Percentiles rank a stretch among this genome's conserved stretches.
Evolutionary conservation across 768 basidiomycete species (phyloP).

Genomic region (Russula emetica): DNA sequence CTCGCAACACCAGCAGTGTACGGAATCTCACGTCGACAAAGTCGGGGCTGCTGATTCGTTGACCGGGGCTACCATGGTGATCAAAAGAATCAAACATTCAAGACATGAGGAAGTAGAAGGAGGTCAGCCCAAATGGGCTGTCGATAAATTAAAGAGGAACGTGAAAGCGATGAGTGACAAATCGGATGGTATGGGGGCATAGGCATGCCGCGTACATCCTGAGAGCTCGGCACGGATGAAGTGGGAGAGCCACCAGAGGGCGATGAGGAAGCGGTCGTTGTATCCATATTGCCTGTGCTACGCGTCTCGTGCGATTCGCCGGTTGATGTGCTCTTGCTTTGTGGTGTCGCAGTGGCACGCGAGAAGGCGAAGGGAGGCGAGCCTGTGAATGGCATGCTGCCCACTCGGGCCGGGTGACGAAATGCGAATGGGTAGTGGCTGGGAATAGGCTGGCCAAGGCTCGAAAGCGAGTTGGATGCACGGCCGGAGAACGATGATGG

Average conservation of each 20-base stretch:
- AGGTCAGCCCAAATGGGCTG: too few species aligned
- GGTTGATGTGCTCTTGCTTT: slow-evolving; percentile 36
- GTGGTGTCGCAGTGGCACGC: slow-evolving; percentile 33
- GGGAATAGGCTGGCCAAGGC: slow-evolving; percentile 69
- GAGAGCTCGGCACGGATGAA: too few species aligned
- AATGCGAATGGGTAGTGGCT: slow-evolving; percentile 70
- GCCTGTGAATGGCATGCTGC: slow-evolving; percentile 40
- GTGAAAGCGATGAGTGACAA: too few species aligned
- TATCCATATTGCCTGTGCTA: slow-evolving; percentile 55
- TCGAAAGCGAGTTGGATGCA: slow-evolving; percentile 61
- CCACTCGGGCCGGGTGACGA: slow-evolving; percentile 50
- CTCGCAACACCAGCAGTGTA: too few species aligned
- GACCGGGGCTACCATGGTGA: too few species aligned
- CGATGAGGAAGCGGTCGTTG: slow-evolving; percentile 7
- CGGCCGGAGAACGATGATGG: slow-evolving; percentile 59
- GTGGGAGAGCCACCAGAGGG: slow-evolving; percentile 44
- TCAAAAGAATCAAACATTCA: too few species aligned
- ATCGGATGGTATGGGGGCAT: too few species aligned
- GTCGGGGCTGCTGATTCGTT: too few species aligned
- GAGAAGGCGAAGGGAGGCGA: slow-evolving; percentile 31
- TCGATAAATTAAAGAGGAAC: too few species aligned
- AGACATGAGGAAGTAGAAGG: too few species aligned
- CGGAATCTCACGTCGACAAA: too few species aligned
- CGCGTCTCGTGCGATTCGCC: slow-evolving; percentile 39
- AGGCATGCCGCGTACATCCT: too few species aligned